Conservation (phyloP, 768 basidiomycete species). For the Piloderma croceum region DNA sequence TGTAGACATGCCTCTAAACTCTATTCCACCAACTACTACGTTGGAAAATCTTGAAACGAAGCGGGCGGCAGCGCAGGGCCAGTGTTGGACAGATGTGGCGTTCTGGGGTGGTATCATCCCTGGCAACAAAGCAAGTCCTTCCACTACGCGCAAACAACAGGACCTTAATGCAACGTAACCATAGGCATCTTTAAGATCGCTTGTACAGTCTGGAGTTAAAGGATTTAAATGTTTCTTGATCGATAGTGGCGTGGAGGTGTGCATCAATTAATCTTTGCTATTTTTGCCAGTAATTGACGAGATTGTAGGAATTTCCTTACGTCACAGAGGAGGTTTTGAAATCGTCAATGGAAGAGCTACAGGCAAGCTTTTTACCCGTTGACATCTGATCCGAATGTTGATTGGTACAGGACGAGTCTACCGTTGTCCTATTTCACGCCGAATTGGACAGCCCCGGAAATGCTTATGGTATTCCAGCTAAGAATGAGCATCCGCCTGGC, state of each 20-base stretch:
- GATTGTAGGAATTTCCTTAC: slow-evolving; percentile 81
- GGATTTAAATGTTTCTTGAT: slow-evolving; percentile 98
- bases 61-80: slow-evolving; percentile 59
- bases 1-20: slow-evolving; percentile 98
- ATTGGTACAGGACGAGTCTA: slow-evolving; percentile 48
- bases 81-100: slow-evolving; percentile 77
- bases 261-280: slow-evolving; percentile 10
- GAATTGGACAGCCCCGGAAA: slow-evolving; percentile 48
- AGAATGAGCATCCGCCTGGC: slow-evolving; percentile 15
- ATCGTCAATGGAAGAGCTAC: slow-evolving; percentile 65
- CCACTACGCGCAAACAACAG: neutral
- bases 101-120: slow-evolving; percentile 97
- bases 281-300: slow-evolving; percentile 2
- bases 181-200: slow-evolving; percentile 67
- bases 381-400: neutral
- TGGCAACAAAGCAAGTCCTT: slow-evolving; percentile 63
- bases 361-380: slow-evolving; percentile 40
- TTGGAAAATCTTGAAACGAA: slow-evolving; percentile 70
- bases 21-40: slow-evolving; percentile 92
- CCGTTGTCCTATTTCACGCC: slow-evolving; percentile 87
- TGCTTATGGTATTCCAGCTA: too few species aligned
- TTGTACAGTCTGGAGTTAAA: slow-evolving; percentile 77
- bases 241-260: slow-evolving; percentile 90
- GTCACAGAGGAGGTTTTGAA: slow-evolving; percentile 67
- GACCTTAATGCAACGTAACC: neutral